phyloP scores from a whole-genome alignment of 2,329 filamentous ascomycete species.

The Colletotrichum abscissum region DNA sequence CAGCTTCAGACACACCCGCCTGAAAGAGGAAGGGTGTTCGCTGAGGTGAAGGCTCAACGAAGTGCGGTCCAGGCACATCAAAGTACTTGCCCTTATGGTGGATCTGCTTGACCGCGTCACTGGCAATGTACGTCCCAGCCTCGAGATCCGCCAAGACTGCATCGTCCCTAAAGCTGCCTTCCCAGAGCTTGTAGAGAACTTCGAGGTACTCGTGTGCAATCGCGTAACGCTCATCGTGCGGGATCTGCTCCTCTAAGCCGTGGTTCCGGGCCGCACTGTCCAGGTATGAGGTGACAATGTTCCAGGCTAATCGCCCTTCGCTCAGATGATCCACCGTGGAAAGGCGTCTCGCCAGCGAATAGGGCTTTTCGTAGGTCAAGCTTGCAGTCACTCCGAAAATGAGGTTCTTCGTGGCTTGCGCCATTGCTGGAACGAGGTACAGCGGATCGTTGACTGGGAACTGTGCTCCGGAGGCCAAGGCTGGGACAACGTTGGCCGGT shows the following conservation, averaged over 20 bases:
- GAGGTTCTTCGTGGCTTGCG: not conserved
- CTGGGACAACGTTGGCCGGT: not conserved
- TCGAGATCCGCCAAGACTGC: conserved; percentile 67
- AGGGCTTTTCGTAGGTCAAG: not conserved
- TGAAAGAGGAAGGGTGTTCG: conserved; percentile 72
- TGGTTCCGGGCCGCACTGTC: not conserved
- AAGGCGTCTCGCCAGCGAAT: not conserved
- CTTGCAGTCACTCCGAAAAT: not conserved
- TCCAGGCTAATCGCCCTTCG: not conserved
- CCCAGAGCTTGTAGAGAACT: conserved; percentile 71
- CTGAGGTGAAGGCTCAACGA: conserved; percentile 71
- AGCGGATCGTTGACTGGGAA: not conserved
- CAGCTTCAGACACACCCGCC: not conserved
- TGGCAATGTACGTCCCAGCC: conserved; percentile 45
- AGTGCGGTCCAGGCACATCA: conserved; percentile 67
- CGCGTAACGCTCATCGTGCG: conserved; percentile 63
- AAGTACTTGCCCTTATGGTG: conserved; percentile 72
- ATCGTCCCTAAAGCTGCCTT: conserved; percentile 58
- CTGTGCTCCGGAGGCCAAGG: not conserved
- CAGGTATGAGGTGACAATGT: not conserved
- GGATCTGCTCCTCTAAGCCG: conserved; percentile 40
- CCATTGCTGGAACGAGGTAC: not conserved
- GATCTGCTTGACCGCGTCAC: conserved; percentile 67
- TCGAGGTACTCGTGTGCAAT: conserved; percentile 70
- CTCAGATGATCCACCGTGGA: not conserved